Percentiles rank a stretch among this genome's conserved stretches.
Evolutionary conservation across 768 basidiomycete genomes (phyloP).

Genomic region (Auricularia sp.): DNA sequence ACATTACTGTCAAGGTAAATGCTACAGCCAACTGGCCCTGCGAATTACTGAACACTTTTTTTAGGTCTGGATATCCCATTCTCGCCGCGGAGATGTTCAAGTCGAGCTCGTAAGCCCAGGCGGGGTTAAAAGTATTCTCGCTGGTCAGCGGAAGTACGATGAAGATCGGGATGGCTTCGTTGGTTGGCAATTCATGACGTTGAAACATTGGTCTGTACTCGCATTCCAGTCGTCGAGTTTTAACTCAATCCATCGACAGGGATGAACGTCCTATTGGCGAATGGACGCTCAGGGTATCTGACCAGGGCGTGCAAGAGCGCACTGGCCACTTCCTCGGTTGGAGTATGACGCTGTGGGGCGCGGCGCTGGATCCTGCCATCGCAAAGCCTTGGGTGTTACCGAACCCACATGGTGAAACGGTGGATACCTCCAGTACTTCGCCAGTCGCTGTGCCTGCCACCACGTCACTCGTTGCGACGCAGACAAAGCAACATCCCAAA

Average conservation of each 20-base stretch:
- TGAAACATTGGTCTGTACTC: slow-evolving; percentile 84
- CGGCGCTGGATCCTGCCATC: slow-evolving; percentile 60
- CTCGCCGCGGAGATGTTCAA: slow-evolving; percentile 82
- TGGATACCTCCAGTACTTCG: slow-evolving; percentile 14
- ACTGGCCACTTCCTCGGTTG: slow-evolving; percentile 74
- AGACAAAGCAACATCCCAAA: slow-evolving; percentile 60
- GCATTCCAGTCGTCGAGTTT: background rate
- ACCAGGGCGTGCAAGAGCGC: slow-evolving; percentile 51
- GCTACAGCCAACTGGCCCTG: background rate
- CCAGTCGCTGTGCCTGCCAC: slow-evolving; percentile 30
- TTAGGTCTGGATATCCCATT: slow-evolving; percentile 77
- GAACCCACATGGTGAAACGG: slow-evolving; percentile 24
- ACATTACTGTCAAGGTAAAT: slow-evolving; percentile 66
- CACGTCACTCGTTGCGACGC: slow-evolving; percentile 25
- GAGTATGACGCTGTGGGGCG: slow-evolving; percentile 90
- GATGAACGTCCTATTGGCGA: slow-evolving; percentile 84
- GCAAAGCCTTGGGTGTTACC: slow-evolving; percentile 42
- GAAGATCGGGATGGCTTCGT: slow-evolving; percentile 56
- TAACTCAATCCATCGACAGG: slow-evolving; percentile 37
- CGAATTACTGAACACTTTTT: background rate
- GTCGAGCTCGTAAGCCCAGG: slow-evolving; percentile 80
- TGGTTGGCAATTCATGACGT: slow-evolving; percentile 98
- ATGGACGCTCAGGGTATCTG: slow-evolving; percentile 84
- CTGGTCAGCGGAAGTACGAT: slow-evolving; percentile 60
- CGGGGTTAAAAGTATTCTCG: slow-evolving; percentile 78